phyloP scores from a whole-genome alignment of 257 asterid genomes.

The Avicennia marina region DNA sequence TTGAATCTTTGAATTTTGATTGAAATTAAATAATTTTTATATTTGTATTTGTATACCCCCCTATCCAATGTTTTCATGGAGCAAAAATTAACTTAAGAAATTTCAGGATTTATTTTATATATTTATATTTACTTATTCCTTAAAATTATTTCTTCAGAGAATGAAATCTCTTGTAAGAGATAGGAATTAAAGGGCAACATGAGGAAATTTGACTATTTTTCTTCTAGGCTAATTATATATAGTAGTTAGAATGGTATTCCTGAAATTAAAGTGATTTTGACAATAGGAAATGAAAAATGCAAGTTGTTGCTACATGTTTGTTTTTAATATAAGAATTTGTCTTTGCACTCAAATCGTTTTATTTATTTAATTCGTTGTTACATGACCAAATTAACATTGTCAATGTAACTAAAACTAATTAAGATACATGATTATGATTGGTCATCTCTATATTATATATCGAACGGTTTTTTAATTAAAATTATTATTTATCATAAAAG shows the following conservation, averaged over 20 bases:
- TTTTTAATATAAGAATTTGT: no score
- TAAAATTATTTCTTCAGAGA: background rate
- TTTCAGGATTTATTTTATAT: background rate
- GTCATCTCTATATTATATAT: no score
- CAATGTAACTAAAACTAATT: no score
- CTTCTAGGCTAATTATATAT: no score
- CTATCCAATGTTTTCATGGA: background rate
- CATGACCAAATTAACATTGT: no score
- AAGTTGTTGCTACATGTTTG: background rate
- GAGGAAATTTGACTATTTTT: background rate
- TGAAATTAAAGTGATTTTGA: background rate
- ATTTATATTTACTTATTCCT: background rate
- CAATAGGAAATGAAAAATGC: background rate
- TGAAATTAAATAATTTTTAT: background rate
- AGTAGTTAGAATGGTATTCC: background rate
- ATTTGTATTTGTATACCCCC: background rate
- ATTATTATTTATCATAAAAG: no score
- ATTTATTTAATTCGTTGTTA: no score
- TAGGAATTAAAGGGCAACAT: background rate
- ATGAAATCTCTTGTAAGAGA: background rate
- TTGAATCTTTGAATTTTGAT: background rate
- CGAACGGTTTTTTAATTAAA: no score
- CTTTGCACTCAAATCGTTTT: no score
- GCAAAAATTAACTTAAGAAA: background rate
- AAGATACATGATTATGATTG: no score